Percentiles rank a stretch among this genome's conserved stretches.
These are phyloP conservation scores for Entomortierella parvispora DNA, from an alignment of 192 early-diverging fungal genomes.

Conservation along the genomic window DNA sequence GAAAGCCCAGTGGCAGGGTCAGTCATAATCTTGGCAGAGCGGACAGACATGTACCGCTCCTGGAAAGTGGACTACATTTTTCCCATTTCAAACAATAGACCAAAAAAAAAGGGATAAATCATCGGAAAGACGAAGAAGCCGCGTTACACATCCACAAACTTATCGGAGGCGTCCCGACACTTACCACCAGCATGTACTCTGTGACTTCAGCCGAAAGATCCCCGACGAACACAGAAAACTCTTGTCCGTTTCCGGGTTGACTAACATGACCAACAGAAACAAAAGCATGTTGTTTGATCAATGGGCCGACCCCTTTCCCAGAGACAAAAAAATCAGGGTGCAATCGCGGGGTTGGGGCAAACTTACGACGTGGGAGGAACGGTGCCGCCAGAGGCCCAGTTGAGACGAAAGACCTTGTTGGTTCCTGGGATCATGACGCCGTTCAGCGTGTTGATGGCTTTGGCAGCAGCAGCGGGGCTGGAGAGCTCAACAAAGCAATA, in stretches of 20 bases:
- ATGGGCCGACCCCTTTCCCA: background rate
- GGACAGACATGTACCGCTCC: slow-evolving; percentile 83
- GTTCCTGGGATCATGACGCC: slow-evolving; percentile 87
- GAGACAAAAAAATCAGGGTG: background rate
- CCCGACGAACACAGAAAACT: slow-evolving; percentile 96
- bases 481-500: slow-evolving; percentile 96
- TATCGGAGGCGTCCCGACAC: background rate
- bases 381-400: slow-evolving; percentile 95
- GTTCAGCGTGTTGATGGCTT: slow-evolving; percentile 78
- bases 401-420: slow-evolving; percentile 86
- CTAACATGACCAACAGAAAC: slow-evolving; percentile 18
- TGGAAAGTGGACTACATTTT: slow-evolving; percentile 82
- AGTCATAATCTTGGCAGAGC: slow-evolving; percentile 94
- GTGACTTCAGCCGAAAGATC: slow-evolving; percentile 92
- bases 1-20: slow-evolving; percentile 86
- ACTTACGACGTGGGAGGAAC: slow-evolving; percentile 65
- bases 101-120: background rate
- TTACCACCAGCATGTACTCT: slow-evolving; percentile 83
- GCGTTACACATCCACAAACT: background rate
- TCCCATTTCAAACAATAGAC: slow-evolving; percentile 3
- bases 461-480: slow-evolving; percentile 70
- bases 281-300: background rate
- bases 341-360: background rate
- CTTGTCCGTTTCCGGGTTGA: slow-evolving; percentile 73
- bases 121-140: background rate